These are phyloP conservation scores for Plenodomus biglobosus DNA, from an alignment of 2,329 filamentous ascomycete species.

Conservation along the genomic window DNA sequence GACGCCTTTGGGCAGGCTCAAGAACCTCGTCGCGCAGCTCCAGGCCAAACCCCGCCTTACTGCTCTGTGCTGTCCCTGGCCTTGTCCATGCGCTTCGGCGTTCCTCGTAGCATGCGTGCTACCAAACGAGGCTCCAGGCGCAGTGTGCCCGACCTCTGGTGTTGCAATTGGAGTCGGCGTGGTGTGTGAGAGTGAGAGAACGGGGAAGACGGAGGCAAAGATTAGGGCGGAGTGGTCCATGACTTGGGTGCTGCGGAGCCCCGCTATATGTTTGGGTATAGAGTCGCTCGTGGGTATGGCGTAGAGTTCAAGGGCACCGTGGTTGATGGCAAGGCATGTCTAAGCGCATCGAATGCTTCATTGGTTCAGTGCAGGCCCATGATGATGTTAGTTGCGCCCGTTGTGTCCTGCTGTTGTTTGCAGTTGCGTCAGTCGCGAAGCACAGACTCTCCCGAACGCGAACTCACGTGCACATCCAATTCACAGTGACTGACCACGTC, in stretches of 20 bases:
- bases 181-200: slow-evolving; percentile 45
- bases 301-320: neutral
- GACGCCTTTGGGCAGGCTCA: slow-evolving; percentile 39
- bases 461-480: neutral
- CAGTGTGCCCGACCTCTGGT: slow-evolving; percentile 47
- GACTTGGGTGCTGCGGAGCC: slow-evolving; percentile 21
- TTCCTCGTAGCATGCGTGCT: slow-evolving; percentile 32
- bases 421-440: neutral
- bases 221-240: slow-evolving; percentile 43
- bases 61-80: slow-evolving; percentile 34
- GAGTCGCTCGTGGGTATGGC: neutral
- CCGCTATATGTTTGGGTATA: slow-evolving; percentile 9
- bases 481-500: neutral
- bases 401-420: neutral
- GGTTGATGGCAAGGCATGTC: neutral
- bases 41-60: slow-evolving; percentile 47
- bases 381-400: neutral
- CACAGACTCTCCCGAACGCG: neutral
- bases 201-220: slow-evolving; percentile 51
- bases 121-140: slow-evolving; percentile 46
- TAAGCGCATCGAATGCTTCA: neutral
- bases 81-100: slow-evolving; percentile 39
- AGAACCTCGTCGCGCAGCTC: slow-evolving; percentile 50
- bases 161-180: slow-evolving; percentile 50
- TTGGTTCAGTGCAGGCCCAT: neutral